Evolutionary conservation across 257 asterid species (phyloP), one percentile per base, ranked within the genome.

Genomic region (Ophiorrhiza pumila): DNA sequence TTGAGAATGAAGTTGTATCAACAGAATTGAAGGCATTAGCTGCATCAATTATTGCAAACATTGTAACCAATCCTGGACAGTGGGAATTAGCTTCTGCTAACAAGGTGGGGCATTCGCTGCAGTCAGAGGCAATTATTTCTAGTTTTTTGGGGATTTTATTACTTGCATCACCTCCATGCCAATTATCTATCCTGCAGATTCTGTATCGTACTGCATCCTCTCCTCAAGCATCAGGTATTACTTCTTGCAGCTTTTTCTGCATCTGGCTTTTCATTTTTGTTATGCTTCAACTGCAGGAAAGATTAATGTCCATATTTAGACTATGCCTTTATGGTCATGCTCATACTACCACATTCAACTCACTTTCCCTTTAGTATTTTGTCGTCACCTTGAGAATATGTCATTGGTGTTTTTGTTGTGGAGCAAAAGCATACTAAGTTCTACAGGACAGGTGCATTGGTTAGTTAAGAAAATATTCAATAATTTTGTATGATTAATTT

Each of bases 41-140:
- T 35, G 82, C 79, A 15, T 57, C 73, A 52, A 47, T 79, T 50
- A 46, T 79, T 53, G 76, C 79, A 14, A 79, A 79, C 29, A 17
- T 74, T 22, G 82, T 79, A 20, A 42, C 65, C 25, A 63, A 53
- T 43, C 79, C 79, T 25, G 82, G 82, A 63, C 68, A 69, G 46
- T 79, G 82, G 82, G 82, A 79, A 74, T 79, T 79, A 41, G 76
- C 82, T 43, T 70, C 79, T 62, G 82, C 65, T 53, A 79, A 74
- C 53, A 53, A 11, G 56, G 69, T 23, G 35, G 79, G 79, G 42
- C 37, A 79, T 62, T 10, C 43, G 22, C 61, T 79, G 62, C 82
- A 74, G 39, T 79, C 79, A 3, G 76, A 79, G 59, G 52, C 78
- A 63, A 69, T 79, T 57, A 53, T 79, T 41, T 39, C 41, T 74